Conservation (phyloP, 257 asterid species). For the Nemophila menziesii region DNA sequence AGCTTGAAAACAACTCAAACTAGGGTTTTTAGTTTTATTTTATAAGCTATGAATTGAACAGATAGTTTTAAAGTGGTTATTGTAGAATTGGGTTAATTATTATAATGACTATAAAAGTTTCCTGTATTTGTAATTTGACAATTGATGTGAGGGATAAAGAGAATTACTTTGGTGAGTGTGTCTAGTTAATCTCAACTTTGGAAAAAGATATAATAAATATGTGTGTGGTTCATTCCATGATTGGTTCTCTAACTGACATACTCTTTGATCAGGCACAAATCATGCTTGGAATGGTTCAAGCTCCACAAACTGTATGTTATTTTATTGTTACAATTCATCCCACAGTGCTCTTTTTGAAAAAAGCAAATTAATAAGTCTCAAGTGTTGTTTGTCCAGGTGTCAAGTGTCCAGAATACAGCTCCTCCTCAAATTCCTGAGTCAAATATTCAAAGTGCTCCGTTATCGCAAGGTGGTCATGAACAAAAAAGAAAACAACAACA, state of each 20-base stretch:
- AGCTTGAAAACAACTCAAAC: background rate
- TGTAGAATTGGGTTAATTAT: too few species aligned
- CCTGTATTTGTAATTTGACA: too few species aligned
- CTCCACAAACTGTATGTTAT: conserved; percentile 60
- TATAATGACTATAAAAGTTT: too few species aligned
- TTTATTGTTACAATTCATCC: background rate
- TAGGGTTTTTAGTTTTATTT: too few species aligned
- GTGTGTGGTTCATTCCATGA: background rate
- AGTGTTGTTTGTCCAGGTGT: conserved; percentile 25
- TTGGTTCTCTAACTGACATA: conserved; percentile 14
- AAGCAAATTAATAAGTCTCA: too few species aligned
- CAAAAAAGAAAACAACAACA: conserved; percentile 55
- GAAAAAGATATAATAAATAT: too few species aligned
- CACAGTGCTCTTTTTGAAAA: background rate
- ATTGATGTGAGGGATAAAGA: too few species aligned
- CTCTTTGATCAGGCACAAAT: conserved; percentile 61
- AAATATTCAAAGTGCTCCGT: conserved; percentile 33
- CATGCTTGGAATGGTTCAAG: conserved; percentile 94
- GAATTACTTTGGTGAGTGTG: too few species aligned
- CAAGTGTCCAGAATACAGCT: conserved; percentile 36
- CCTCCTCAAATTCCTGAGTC: conserved; percentile 38
- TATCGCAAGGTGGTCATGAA: conserved; percentile 43
- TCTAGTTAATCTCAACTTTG: too few species aligned
- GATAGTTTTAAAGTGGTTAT: too few species aligned
- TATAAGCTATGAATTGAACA: too few species aligned